These are phyloP conservation scores for Phaeotremella fagi DNA, from an alignment of 768 basidiomycete species.

Conservation along the genomic window DNA sequence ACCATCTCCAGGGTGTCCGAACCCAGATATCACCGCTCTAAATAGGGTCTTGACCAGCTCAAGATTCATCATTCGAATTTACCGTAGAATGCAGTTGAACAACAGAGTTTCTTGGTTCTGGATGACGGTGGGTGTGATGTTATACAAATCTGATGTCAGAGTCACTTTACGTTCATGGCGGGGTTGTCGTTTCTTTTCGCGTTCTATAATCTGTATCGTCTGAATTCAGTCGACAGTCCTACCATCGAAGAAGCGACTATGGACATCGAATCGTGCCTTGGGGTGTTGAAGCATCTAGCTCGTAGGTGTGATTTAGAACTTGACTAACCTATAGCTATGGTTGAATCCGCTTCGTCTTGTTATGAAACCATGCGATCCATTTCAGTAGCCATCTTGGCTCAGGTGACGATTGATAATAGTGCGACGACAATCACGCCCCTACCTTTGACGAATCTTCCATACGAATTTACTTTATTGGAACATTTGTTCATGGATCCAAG, in stretches of 20 bases:
- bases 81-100: conserved; percentile 47
- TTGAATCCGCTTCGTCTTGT: conserved; percentile 28
- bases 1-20: conserved; percentile 47
- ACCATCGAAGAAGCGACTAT: conserved; percentile 45
- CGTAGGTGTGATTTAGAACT: conserved; percentile 32
- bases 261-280: conserved; percentile 47
- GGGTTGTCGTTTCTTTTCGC: conserved; percentile 49
- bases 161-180: conserved; percentile 48
- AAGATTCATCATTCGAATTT: conserved; percentile 49
- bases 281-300: conserved; percentile 45
- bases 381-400: conserved; percentile 28
- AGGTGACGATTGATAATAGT: conserved; percentile 15
- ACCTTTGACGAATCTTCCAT: conserved; percentile 42
- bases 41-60: conserved; percentile 48
- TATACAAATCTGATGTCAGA: conserved; percentile 20
- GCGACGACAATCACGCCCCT: conserved; percentile 24
- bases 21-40: conserved; percentile 45
- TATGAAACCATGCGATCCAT: conserved; percentile 30
- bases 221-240: conserved; percentile 40
- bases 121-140: conserved; percentile 41
- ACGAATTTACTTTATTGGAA: conserved; percentile 47
- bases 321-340: conserved; percentile 20
- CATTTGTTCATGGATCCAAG: conserved; percentile 46
- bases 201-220: conserved; percentile 47
- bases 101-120: conserved; percentile 49